Conservation (phyloP, 176 grass and related monocot species). For the Thalia dealbata region DNA sequence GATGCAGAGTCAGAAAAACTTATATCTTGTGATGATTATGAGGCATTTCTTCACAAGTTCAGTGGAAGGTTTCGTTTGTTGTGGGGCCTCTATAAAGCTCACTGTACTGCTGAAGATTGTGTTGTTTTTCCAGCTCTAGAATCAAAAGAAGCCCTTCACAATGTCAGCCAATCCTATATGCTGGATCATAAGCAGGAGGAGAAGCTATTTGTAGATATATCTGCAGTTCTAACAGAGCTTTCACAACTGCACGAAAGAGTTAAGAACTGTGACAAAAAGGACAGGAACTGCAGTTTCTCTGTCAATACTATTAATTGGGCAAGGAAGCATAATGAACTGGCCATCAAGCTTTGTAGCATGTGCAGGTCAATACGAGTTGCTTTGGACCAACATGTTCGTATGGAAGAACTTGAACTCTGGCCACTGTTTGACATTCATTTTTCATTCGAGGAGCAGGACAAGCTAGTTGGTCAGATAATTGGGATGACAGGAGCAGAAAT, state of each 20-base stretch:
- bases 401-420: conserved; percentile 89
- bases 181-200: conserved; percentile 92
- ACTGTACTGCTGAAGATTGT: conserved; percentile 85
- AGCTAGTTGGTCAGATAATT: conserved; percentile 78
- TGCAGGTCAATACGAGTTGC: conserved; percentile 75
- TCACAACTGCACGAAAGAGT: conserved; percentile 40
- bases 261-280: conserved; percentile 3
- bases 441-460: conserved; percentile 82
- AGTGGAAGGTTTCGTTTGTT: conserved; percentile 74
- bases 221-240: conserved; percentile 44
- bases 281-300: conserved; percentile 16
- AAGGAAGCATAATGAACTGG: conserved; percentile 57
- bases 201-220: conserved; percentile 74
- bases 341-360: conserved; percentile 69
- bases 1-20: conserved; percentile 66
- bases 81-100: conserved; percentile 87
- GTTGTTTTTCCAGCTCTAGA: conserved; percentile 90
- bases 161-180: conserved; percentile 84
- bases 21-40: conserved; percentile 41
- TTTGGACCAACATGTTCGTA: conserved; percentile 62
- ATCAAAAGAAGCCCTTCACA: conserved; percentile 70
- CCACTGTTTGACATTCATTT: conserved; percentile 85
- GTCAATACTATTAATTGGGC: conserved; percentile 30
- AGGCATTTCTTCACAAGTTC: conserved; percentile 45
- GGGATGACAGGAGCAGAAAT: conserved; percentile 89